Base-by-base conservation (phyloP, 2,329 filamentous ascomycete genomes). In the Paecilomyces dactylethromorphus region DNA sequence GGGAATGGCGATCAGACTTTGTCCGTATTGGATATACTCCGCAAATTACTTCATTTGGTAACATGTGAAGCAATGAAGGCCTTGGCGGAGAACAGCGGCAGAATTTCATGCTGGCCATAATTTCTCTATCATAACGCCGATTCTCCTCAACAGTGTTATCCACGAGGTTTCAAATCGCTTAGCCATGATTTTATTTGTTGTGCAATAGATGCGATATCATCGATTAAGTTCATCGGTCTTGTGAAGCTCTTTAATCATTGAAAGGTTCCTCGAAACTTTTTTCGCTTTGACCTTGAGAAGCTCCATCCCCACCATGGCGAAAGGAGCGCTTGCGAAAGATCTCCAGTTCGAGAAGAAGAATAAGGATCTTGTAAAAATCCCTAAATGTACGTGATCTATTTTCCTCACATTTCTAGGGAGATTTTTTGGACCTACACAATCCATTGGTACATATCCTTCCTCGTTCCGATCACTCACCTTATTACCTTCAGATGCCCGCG, bases 311-410 rank as follows among this genome's bases (percentile, higher is more conserved):
- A 26, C 39, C 24, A 70, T 69, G 65, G 58, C 62, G 6, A 68
- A 70, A 51, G 62, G 62, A 22, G 58, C 59, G 5, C 35, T 22
- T 35, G 15, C 68, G 58, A 61, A 60, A 24, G 63, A 68, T 53
- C 70, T 75, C 56, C 61, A 69, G n/a, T 76, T 76, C 50, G 71
- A 75, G 55, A 73, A 68, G 60, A 73, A 75, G 61, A 76, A 76
- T 58, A 62, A 71, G 51, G 59, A 70, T 55, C 68, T 75, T 49
- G 60, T 68, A 53, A 73, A 69, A 56, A 62, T 76, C 2, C 74
- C 74, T 10, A 73, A 73, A 65, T 65, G 74, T 76, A 63, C 53
- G 64, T 58, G 12, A 13, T 54, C 35, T 35, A 53, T 24, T n/a
- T n/a, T 29, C 10, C 31, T 53, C 52, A 29, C 31, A 33, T 13